Base-by-base conservation (phyloP, 176 grass and related monocot species). In the Phoenix roebelenii region DNA sequence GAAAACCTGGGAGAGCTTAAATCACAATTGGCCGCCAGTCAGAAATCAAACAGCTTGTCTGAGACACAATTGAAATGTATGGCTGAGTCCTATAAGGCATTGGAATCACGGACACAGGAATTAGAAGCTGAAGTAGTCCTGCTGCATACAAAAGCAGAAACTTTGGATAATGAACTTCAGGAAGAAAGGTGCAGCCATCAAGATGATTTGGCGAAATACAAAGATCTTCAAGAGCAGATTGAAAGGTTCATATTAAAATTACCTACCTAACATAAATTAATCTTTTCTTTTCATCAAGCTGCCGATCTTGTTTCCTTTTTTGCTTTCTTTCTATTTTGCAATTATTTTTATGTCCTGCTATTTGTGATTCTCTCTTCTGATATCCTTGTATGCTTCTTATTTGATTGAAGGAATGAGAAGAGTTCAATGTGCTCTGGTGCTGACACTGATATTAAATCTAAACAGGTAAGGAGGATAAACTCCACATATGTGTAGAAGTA, bases 31-130 rank as follows among this genome's bases (percentile, higher is more conserved):
- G 69, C 64, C 64, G 81, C 74, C 68, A 85, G 89, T 80, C 71
- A 95, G 78, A 99, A 85, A 71, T 79, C 82, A 81, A 99, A 99
- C 74, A 91, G 88, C 71, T 84, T 99, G 54, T 76, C 77, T 75
- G 94, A 93, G 54, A 99, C 94, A 59, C 94, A 99, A 32, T 63
- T 99, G 77, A 99, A 79, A 51, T 99, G 94, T 70, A 99, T 99
- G 94, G 79, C 80, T 35, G 88, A 93, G 79, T 93, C 88, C 5
- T 99, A 99, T 75, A 93, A 93, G 20, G 59, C 77, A 32, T 76
- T 99, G 59, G 94, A 99, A 78, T 78, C 81, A 67, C 86, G 71
- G 32, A 85, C 83, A 74, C 12, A 61, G 72, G 82, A 93, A 75
- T 64, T 99, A 49, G 94, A 99, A 68, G 73, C 70, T 54, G 94